Evolutionary conservation across 1,284 basidiomycete species (phyloP).

Genomic region (Trametes hirsuta): DNA sequence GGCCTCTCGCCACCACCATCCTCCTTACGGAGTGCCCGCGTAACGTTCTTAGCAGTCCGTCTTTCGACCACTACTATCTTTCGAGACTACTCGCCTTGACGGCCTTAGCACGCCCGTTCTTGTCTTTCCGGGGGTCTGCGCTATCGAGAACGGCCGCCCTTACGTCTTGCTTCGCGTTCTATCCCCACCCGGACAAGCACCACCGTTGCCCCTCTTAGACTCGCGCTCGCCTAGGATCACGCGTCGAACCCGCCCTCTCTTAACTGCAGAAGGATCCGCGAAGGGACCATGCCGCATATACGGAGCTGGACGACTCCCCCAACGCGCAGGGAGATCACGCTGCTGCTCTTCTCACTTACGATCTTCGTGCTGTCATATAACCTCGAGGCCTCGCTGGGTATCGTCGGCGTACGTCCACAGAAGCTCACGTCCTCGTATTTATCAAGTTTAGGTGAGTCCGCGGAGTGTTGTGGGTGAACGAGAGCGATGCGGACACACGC

Average conservation of each 20-base stretch:
- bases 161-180: slow-evolving; percentile 9
- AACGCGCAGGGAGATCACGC: slow-evolving; percentile 63
- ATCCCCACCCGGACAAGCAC: slow-evolving; percentile 7
- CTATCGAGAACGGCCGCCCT: not conserved
- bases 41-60: not conserved
- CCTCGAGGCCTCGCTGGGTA: slow-evolving; percentile 57
- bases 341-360: slow-evolving; percentile 61
- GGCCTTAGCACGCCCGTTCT: slow-evolving; percentile 3
- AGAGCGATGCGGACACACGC: no score
- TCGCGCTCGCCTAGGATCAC: not conserved
- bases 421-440: slow-evolving; percentile 33
- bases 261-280: not conserved
- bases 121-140: not conserved
- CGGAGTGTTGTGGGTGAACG: no score
- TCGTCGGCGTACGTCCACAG: slow-evolving; percentile 47
- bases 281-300: slow-evolving; percentile 31
- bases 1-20: not conserved
- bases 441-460: slow-evolving; percentile 27
- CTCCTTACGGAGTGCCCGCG: not conserved
- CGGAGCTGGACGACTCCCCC: slow-evolving; percentile 63
- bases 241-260: not conserved
- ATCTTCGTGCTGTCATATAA: slow-evolving; percentile 71
- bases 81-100: slow-evolving; percentile 3
- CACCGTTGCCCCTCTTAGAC: slow-evolving; percentile 11
- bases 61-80: not conserved